These are phyloP conservation scores for Venturia effusa DNA, from an alignment of 2,329 filamentous ascomycete species.

Conservation along the genomic window DNA sequence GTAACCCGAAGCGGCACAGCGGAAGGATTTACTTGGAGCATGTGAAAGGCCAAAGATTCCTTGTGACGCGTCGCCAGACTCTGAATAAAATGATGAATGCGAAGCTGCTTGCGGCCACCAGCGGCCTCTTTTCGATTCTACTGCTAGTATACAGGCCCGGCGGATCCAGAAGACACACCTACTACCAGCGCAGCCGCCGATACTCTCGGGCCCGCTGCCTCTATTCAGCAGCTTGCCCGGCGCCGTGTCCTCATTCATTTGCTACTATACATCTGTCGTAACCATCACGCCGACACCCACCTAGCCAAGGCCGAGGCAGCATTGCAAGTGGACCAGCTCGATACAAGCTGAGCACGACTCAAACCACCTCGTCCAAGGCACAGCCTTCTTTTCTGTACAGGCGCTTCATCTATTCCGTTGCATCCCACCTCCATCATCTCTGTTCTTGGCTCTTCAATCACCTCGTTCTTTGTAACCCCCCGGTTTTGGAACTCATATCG, in stretches of 20 bases:
- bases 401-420: background rate
- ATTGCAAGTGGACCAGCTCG: background rate
- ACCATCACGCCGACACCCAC: background rate
- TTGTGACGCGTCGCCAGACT: background rate
- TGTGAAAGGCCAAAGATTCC: background rate
- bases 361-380: background rate
- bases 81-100: background rate
- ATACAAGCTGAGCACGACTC: background rate
- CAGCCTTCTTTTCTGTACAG: background rate
- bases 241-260: background rate
- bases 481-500: background rate
- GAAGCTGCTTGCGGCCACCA: background rate
- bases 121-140: background rate
- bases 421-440: background rate
- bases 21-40: background rate
- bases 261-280: background rate
- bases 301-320: slow-evolving; percentile 2
- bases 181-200: background rate
- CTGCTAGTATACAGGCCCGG: background rate
- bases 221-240: background rate
- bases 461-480: background rate
- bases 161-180: background rate
- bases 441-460: background rate
- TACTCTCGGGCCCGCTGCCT: background rate
- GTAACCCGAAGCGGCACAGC: background rate